These are phyloP conservation scores for Fulvia fulva DNA, from an alignment of 2,329 filamentous ascomycete species.

Conservation along the genomic window DNA sequence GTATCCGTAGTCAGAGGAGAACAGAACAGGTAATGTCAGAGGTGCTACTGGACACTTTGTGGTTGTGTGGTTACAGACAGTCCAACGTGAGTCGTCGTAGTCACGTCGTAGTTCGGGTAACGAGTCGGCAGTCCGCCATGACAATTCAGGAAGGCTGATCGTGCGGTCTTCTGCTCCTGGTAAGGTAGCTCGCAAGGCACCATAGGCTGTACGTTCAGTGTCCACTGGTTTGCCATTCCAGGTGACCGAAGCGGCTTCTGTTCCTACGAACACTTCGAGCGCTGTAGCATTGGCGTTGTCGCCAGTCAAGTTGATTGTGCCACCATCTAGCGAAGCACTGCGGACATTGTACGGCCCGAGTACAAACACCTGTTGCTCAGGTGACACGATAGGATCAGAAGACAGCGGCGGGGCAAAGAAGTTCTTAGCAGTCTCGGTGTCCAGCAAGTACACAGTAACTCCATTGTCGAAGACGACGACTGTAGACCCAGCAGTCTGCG, in stretches of 20 bases:
- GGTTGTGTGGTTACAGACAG: constrained; percentile 34
- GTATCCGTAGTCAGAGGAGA: constrained; percentile 41
- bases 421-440: constrained; percentile 52
- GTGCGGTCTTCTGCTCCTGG: constrained; percentile 23
- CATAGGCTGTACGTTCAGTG: constrained; percentile 34
- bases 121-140: constrained; percentile 48
- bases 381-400: constrained; percentile 41
- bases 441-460: constrained; percentile 50
- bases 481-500: constrained; percentile 23
- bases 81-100: constrained; percentile 49
- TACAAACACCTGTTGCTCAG: constrained; percentile 45
- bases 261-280: constrained; percentile 38
- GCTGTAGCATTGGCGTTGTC: constrained; percentile 36
- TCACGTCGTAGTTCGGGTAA: constrained; percentile 45
- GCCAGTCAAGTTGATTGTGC: constrained; percentile 35
- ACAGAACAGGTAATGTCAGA: constrained; percentile 39
- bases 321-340: neutral
- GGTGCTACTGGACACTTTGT: constrained; percentile 37
- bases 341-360: constrained; percentile 37
- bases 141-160: constrained; percentile 38
- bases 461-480: constrained; percentile 49
- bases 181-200: constrained; percentile 34
- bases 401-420: constrained; percentile 54
- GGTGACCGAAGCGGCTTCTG: constrained; percentile 34
- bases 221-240: constrained; percentile 38